Percentiles rank a stretch among this genome's conserved stretches.
Evolutionary conservation across 805 yeast species (phyloP).

Genomic region (Clavispora fructus): DNA sequence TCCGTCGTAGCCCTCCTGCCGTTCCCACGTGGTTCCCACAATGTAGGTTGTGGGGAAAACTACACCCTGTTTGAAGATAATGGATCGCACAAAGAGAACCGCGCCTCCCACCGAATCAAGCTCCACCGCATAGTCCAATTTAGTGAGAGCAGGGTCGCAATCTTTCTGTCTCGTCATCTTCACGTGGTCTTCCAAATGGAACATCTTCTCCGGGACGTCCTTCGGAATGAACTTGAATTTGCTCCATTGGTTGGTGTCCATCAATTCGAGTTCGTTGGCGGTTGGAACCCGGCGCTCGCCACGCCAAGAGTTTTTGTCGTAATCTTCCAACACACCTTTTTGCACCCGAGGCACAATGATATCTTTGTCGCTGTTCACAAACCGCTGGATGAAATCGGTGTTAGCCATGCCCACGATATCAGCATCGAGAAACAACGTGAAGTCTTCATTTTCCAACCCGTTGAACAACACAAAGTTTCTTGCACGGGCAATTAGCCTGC

Average conservation of each 20-base stretch:
- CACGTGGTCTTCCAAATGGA: slow-evolving; percentile 22
- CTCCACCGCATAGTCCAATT: slow-evolving; percentile 14
- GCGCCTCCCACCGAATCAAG: slow-evolving; percentile 53
- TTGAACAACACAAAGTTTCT: slow-evolving; percentile 30
- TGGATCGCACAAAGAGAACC: slow-evolving; percentile 38
- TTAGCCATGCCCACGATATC: slow-evolving; percentile 25
- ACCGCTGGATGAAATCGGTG: slow-evolving; percentile 20
- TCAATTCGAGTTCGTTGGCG: slow-evolving; percentile 8
- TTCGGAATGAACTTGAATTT: slow-evolving; percentile 29
- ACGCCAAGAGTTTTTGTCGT: slow-evolving; percentile 38
- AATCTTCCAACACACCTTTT: slow-evolving; percentile 23
- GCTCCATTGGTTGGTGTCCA: slow-evolving; percentile 19
- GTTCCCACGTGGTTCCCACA: slow-evolving; percentile 44
- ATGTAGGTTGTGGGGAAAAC: slow-evolving; percentile 42
- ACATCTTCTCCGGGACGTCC: slow-evolving; percentile 23
- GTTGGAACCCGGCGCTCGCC: slow-evolving; percentile 32
- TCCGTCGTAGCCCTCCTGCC: slow-evolving; percentile 48
- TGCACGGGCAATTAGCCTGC: slow-evolving; percentile 32
- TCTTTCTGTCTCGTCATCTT: slow-evolving; percentile 1
- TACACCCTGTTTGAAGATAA: slow-evolving; percentile 41
- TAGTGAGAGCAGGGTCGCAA: neutral
- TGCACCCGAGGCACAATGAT: slow-evolving; percentile 34
- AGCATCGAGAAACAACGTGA: slow-evolving; percentile 33
- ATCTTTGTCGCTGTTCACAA: slow-evolving; percentile 25
- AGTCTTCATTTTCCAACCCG: slow-evolving; percentile 25